phyloP scores from a whole-genome alignment of 2,329 filamentous ascomycete species.

The Aphanocladium album region DNA sequence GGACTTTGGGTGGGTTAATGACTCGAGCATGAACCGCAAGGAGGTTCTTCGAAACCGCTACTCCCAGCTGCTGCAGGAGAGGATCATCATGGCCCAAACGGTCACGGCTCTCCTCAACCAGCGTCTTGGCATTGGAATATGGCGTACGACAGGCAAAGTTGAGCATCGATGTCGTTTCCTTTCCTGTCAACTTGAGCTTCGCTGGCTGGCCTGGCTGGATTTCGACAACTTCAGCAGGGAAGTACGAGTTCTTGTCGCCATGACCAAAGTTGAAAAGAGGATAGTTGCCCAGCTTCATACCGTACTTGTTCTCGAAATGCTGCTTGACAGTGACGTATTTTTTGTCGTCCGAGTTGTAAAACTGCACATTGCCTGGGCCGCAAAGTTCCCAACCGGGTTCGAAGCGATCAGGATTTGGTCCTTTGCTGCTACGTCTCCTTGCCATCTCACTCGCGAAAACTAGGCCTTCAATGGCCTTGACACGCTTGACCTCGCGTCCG shows the following conservation, averaged over 20 bases:
- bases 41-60: conserved; percentile 56
- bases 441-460: conserved; percentile 21
- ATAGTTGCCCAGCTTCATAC: conserved; percentile 30
- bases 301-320: conserved; percentile 40
- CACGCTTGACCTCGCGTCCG: conserved; percentile 25
- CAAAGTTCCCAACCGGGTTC: conserved; percentile 22
- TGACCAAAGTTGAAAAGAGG: conserved; percentile 66
- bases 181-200: conserved; percentile 51
- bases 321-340: conserved; percentile 36
- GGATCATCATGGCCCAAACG: conserved; percentile 54
- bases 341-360: conserved; percentile 25
- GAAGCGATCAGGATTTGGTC: conserved; percentile 22
- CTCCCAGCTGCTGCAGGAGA: conserved; percentile 52
- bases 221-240: conserved; percentile 61
- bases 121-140: conserved; percentile 60
- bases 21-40: conserved; percentile 70
- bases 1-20: conserved; percentile 54
- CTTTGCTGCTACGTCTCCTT: conserved; percentile 11
- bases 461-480: conserved; percentile 26
- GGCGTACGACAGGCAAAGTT: conserved; percentile 65
- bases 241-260: conserved; percentile 51
- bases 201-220: conserved; percentile 62
- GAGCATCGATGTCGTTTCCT: conserved; percentile 66
- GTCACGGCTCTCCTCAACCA: conserved; percentile 51
- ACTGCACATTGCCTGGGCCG: conserved; percentile 29